These are phyloP conservation scores for sweet orange (Citrus sinensis) DNA, from an alignment of 345 rosid genomes.

Conservation along the genomic window DVS_A1.0 CM039168.1:23138001-23138500, in stretches of 20 bases:
- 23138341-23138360: not conserved
- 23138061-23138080: constrained; percentile 96
- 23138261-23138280: not conserved
- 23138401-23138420: not conserved
- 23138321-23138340: not conserved
- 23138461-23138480: constrained; percentile 77
- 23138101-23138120: constrained; percentile 18
- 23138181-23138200: not conserved
- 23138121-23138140: constrained; percentile 3
- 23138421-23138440: not conserved
- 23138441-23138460: not conserved
- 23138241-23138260: not conserved
- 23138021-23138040: constrained; percentile 89
- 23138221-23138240: not conserved
- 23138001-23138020: constrained; percentile 81
- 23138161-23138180: not conserved
- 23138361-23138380: not conserved
- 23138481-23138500: constrained; percentile 76
- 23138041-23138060: constrained; percentile 96
- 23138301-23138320: not conserved
- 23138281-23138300: not conserved
- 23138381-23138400: not conserved
- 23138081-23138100: constrained; percentile 76
- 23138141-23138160: not conserved
- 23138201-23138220: not conserved